Base-by-base conservation (phyloP, 1,139 yeast genomes). In the Protomyces inundatus region DNA sequence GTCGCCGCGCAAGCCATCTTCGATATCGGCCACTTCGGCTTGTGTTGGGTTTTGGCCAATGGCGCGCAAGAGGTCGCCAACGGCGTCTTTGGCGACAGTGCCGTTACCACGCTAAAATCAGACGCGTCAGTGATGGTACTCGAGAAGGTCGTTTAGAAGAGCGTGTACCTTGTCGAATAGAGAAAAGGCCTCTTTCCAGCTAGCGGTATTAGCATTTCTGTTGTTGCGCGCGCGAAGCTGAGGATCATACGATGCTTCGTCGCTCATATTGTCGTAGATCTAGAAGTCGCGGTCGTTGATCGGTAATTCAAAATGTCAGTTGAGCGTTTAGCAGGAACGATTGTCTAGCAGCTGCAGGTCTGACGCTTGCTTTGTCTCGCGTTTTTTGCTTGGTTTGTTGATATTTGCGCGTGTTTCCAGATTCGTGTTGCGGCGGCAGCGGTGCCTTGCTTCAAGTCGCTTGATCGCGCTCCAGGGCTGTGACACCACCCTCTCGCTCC, bases 41-140 rank as follows among this genome's bases (percentile, higher is more conserved):
- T 89, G 82, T 9, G 98, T 91, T 68, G 99, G 99, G 79, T 95
- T 95, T 79, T 93, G 98, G 40, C 98, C 98, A 67, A 93, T 93
- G 3, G 98, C 97, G 76, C 99, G 83, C 67, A 95, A 82, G 71
- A 95, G 83, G 73, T 95, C 98, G 51, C 98, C 98, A 66, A 95
- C 82, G 67, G 89, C 87, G 70, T 87, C 90, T 67, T 84, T 82
- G n/a, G 97, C 86, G 67, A 95, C 93, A 75, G 86, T 83, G 16
- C 98, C 98, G 54, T 95, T 89, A 52, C 97, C 98, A 73, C 90
- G 89, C 78, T 58, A 36, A 23, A 0, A 3, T 12, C 9, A 12
- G 16, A 45, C 16, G 16, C 23, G 23, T 9, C 12, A 52, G 42
- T 6, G 3, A 12, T 16, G 12, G 14, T 9, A 14, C 6, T 7